phyloP scores from a whole-genome alignment of 768 basidiomycete species.

The Boletellus emodensis region DNA sequence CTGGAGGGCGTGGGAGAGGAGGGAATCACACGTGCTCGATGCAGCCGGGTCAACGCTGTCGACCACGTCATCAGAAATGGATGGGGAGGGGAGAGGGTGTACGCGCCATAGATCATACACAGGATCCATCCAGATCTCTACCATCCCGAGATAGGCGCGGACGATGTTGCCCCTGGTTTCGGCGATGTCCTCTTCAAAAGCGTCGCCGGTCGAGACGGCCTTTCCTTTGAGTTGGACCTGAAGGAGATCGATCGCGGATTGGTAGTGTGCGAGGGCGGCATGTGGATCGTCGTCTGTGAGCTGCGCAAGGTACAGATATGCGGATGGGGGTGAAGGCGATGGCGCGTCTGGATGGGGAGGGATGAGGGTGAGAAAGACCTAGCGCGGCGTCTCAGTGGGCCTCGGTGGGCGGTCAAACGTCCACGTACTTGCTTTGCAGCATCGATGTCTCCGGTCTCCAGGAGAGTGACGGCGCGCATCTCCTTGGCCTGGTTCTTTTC shows the following conservation, averaged over 20 bases:
- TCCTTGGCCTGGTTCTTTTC: conserved; percentile 68
- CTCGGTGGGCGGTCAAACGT: background rate
- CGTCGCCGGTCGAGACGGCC: conserved; percentile 40
- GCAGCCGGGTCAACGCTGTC: conserved; percentile 79
- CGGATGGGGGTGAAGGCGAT: conserved; percentile 62
- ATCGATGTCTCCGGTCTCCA: conserved; percentile 77
- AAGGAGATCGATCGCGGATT: conserved; percentile 73
- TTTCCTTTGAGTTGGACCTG: conserved; percentile 71
- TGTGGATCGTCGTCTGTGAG: conserved; percentile 73
- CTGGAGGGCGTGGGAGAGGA: conserved; percentile 69
- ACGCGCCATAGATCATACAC: conserved; percentile 80
- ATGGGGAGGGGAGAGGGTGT: background rate
- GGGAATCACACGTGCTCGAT: conserved; percentile 73
- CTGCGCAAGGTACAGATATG: conserved; percentile 88
- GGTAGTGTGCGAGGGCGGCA: conserved; percentile 69
- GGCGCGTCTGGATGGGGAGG: conserved; percentile 61
- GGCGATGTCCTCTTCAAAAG: conserved; percentile 32
- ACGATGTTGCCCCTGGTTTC: conserved; percentile 68
- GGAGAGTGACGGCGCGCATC: conserved; percentile 71
- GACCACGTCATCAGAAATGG: background rate
- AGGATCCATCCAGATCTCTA: conserved; percentile 96
- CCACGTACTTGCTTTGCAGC: conserved; percentile 61
- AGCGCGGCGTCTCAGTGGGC: background rate
- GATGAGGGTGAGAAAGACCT: conserved; percentile 62
- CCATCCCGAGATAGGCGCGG: conserved; percentile 79